phyloP scores from a whole-genome alignment of 257 asterid genomes.

The Cruciata laevipes region DNA sequence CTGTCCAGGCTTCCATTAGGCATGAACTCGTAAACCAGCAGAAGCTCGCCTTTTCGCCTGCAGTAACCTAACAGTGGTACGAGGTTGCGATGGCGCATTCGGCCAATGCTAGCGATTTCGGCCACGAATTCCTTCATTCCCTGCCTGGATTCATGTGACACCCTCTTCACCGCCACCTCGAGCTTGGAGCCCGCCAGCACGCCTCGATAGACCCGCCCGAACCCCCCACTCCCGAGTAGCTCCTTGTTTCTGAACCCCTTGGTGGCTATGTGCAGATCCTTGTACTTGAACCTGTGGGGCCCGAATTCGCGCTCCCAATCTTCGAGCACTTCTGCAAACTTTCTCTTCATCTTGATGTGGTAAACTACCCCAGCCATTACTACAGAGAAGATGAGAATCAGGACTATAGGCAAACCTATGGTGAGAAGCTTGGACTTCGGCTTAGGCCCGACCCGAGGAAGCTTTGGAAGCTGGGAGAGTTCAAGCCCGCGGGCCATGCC shows the following conservation, averaged over 20 bases:
- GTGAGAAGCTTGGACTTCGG: not conserved
- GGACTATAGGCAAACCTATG: not conserved
- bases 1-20: constrained; percentile 9
- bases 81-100: not conserved
- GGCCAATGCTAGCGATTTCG: not conserved
- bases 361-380: not conserved
- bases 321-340: constrained; percentile 7
- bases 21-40: constrained; percentile 2
- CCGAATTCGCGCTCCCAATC: constrained; percentile 9
- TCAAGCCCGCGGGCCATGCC: not conserved
- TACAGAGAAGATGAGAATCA: not conserved
- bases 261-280: constrained; percentile 16
- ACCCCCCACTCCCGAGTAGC: constrained; percentile 67
- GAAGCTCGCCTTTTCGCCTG: constrained; percentile 7
- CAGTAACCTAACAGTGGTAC: not conserved
- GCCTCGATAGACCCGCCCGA: constrained; percentile 28
- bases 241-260: constrained; percentile 52
- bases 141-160: constrained; percentile 8
- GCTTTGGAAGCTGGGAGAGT: not conserved
- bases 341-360: not conserved
- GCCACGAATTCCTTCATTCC: constrained; percentile 8
- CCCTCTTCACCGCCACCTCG: not conserved
- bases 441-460: not conserved
- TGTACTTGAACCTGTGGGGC: constrained; percentile 9
- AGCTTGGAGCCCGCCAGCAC: not conserved